phyloP scores from a whole-genome alignment of 768 basidiomycete species.

The Albatrellus ellisii region DNA sequence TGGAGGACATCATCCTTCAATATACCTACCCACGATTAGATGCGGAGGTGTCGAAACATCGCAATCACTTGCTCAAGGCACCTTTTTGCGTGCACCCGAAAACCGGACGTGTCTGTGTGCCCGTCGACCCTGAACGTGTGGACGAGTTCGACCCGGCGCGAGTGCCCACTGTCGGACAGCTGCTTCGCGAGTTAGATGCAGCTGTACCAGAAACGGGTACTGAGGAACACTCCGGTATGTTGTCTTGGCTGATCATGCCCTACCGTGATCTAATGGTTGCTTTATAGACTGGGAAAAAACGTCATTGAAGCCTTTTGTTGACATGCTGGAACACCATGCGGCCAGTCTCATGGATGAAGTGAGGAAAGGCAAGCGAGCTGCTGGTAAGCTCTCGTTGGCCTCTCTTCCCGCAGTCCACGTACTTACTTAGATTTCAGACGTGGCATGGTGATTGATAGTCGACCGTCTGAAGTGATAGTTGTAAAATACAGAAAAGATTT shows the following conservation, averaged over 20 bases:
- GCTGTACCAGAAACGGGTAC: slow-evolving; percentile 9
- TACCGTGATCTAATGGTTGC: background rate
- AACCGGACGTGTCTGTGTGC: slow-evolving; percentile 92
- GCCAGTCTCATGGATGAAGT: slow-evolving; percentile 41
- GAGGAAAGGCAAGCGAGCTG: slow-evolving; percentile 33
- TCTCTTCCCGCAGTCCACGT: background rate
- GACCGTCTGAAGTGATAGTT: background rate
- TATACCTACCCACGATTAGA: slow-evolving; percentile 96
- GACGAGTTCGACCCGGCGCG: slow-evolving; percentile 72
- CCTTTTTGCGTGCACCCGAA: slow-evolving; percentile 97
- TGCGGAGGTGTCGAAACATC: slow-evolving; percentile 92
- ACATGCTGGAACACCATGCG: slow-evolving; percentile 75
- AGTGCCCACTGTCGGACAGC: slow-evolving; percentile 79
- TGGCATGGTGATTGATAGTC: slow-evolving; percentile 9
- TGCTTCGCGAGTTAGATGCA: slow-evolving; percentile 69
- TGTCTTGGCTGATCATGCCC: background rate
- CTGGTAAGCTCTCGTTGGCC: slow-evolving; percentile 20
- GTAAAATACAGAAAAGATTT: background rate
- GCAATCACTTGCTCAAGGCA: slow-evolving; percentile 95
- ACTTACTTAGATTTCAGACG: slow-evolving; percentile 3
- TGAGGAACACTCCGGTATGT: slow-evolving; percentile 10
- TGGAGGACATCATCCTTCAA: slow-evolving; percentile 84
- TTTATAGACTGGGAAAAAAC: slow-evolving; percentile 72
- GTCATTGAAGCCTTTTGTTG: slow-evolving; percentile 78
- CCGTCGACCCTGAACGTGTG: slow-evolving; percentile 64